A percentile compares a stretch with the other conserved stretches of the same genome.
phyloP scores from a whole-genome alignment of 2,329 filamentous ascomycete species.

The Beauveria australis region DNA sequence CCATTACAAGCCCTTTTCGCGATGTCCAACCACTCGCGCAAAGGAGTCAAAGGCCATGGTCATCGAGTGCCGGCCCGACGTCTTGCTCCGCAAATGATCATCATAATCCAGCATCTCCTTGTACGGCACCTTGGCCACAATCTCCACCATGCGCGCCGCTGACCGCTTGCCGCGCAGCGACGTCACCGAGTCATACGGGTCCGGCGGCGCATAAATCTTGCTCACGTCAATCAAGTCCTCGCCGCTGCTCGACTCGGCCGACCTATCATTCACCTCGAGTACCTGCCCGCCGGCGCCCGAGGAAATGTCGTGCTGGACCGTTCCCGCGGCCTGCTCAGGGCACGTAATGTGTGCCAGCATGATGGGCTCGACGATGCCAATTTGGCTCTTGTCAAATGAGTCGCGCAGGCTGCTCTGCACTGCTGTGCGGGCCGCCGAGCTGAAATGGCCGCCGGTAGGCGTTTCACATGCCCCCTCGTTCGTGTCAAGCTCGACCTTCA shows the following conservation, averaged over 20 bases:
- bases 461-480: conserved; percentile 44
- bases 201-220: conserved; percentile 78
- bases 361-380: conserved; percentile 81
- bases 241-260: conserved; percentile 25
- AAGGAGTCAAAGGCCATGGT: conserved; percentile 53
- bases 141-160: conserved; percentile 46
- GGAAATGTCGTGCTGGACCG: conserved; percentile 74
- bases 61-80: conserved; percentile 64
- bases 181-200: conserved; percentile 62
- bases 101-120: conserved; percentile 97
- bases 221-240: conserved; percentile 53
- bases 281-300: conserved; percentile 65
- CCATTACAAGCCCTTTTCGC: conserved; percentile 41
- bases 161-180: conserved; percentile 47
- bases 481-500: conserved; percentile 63
- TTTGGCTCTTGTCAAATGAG: conserved; percentile 43
- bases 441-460: conserved; percentile 59
- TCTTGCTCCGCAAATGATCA: conserved; percentile 80
- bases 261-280: conserved; percentile 56
- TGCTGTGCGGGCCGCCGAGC: conserved; percentile 53
- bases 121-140: conserved; percentile 80
- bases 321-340: conserved; percentile 71
- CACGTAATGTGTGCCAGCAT: conserved; percentile 85
- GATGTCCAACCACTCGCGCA: conserved; percentile 44
- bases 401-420: conserved; percentile 62